Percentiles rank a stretch among this genome's conserved stretches.
phyloP scores from a whole-genome alignment of 352 stramenopile genomes.

The Globisporangium solare region DNA sequence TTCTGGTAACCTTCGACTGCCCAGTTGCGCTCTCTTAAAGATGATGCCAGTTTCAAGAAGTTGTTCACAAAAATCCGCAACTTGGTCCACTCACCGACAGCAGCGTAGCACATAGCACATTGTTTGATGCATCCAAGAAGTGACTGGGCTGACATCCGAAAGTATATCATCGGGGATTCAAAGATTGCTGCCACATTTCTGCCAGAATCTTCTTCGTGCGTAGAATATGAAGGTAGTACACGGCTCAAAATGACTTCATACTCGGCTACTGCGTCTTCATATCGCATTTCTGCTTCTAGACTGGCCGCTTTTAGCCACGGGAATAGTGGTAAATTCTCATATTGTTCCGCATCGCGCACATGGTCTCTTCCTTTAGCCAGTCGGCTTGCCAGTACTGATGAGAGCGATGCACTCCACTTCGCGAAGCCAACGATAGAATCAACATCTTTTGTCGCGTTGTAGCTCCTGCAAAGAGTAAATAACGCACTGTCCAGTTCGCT shows the following conservation, averaged over 20 bases:
- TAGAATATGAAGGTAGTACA: background rate
- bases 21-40: constrained; percentile 17
- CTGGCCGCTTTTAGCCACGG: constrained; percentile 34
- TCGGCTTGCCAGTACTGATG: constrained; percentile 20
- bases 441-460: constrained; percentile 45
- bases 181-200: constrained; percentile 20
- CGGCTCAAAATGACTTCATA: constrained; percentile 35
- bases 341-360: constrained; percentile 10
- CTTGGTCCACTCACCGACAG: constrained; percentile 38
- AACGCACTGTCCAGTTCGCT: constrained; percentile 43
- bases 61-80: constrained; percentile 24
- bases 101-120: constrained; percentile 41
- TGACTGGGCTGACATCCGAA: constrained; percentile 31
- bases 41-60: constrained; percentile 23
- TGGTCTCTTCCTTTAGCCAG: constrained; percentile 12
- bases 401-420: constrained; percentile 34
- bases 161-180: constrained; percentile 21
- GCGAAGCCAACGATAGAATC: constrained; percentile 48
- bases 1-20: constrained; percentile 21
- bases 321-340: constrained; percentile 26
- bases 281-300: constrained; percentile 50
- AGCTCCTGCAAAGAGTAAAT: constrained; percentile 34
- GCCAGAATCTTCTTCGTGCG: background rate
- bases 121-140: constrained; percentile 45
- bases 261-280: constrained; percentile 52